These are phyloP conservation scores for Arxiozyma telluris DNA, from an alignment of 1,139 yeast species.

Conservation along the genomic window DNA sequence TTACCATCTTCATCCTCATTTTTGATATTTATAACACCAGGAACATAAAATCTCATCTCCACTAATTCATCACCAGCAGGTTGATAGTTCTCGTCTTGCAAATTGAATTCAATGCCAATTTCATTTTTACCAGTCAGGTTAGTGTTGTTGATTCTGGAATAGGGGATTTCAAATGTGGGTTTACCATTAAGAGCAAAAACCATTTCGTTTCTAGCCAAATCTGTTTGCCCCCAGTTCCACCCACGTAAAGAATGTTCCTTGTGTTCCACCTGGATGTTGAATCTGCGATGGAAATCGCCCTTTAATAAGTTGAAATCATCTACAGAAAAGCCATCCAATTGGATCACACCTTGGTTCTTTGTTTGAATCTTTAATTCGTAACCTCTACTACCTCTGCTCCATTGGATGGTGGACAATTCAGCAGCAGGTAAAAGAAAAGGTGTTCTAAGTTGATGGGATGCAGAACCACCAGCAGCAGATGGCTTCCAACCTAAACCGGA, in stretches of 20 bases:
- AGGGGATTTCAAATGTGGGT: slow-evolving; percentile 89
- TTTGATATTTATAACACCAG: slow-evolving; percentile 54
- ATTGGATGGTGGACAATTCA: slow-evolving; percentile 67
- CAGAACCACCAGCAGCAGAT: slow-evolving; percentile 46
- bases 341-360: slow-evolving; percentile 75
- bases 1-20: slow-evolving; percentile 15
- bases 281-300: slow-evolving; percentile 73
- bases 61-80: slow-evolving; percentile 91
- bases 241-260: slow-evolving; percentile 92
- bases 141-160: slow-evolving; percentile 70
- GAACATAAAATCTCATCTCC: slow-evolving; percentile 86
- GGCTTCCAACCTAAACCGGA: slow-evolving; percentile 98
- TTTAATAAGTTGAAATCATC: slow-evolving; percentile 75
- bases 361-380: slow-evolving; percentile 85
- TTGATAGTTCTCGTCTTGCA: slow-evolving; percentile 48
- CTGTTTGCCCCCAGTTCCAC: slow-evolving; percentile 98
- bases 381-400: slow-evolving; percentile 94
- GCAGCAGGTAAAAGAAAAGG: slow-evolving; percentile 84
- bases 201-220: slow-evolving; percentile 85
- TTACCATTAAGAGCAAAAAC: slow-evolving; percentile 78
- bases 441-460: slow-evolving; percentile 39
- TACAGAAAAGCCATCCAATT: slow-evolving; percentile 83
- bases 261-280: slow-evolving; percentile 63
- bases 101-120: slow-evolving; percentile 79
- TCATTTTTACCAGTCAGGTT: slow-evolving; percentile 89